Evolutionary conservation across 176 grass and related monocot species (phyloP), one percentile per base, ranked within the genome.

Genomic region (Oryza meridionalis): DNA sequence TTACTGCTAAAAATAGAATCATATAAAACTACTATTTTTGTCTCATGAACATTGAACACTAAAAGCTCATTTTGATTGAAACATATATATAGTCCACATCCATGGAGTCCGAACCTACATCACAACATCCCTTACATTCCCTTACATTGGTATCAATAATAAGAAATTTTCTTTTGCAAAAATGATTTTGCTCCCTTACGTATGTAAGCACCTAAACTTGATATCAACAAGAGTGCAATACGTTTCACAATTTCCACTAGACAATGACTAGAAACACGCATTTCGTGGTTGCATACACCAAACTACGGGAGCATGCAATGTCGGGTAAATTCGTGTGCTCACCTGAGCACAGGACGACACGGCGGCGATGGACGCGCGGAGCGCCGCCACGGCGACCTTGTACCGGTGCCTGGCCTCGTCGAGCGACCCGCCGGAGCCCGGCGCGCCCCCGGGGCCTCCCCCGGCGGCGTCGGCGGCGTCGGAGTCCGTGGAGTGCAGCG

Each of bases 381-480:
- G 86, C 24, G 93, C 80, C 7, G 65, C 29, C n/a, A 99, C 84
- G 26, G 96, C 89, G 3, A 86, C 82, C 86, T 86, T 99, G 89
- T 96, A 99, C 5, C 93, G 93, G 75, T 88, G 96, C 71, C 96
- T 94, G 40, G 96, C 91, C 64, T 99, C 93, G 45, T 99, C 96
- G 12, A 99, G 89, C 31, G 91, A 94, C 53, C 96, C 96, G 2
- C 93, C 91, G 16, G 88, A 90, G n/a, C 96, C 85, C 1, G 81
- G 42, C 25, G 25, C 65, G 11, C 53, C 81, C 32, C 85, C 65
- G 16, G 53, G 53, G 2, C 65, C 88, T 46, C 73, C 89, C 5
- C 75, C 69, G 11, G 21, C 22, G 13, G 86, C 82, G n/a, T 96
- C 96, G 0, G 81, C 31, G 19, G 82, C 84, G 45, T 86, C 85